Base-by-base conservation (phyloP, 2,329 filamentous ascomycete species). In the Xylariaceae sp. region DNA sequence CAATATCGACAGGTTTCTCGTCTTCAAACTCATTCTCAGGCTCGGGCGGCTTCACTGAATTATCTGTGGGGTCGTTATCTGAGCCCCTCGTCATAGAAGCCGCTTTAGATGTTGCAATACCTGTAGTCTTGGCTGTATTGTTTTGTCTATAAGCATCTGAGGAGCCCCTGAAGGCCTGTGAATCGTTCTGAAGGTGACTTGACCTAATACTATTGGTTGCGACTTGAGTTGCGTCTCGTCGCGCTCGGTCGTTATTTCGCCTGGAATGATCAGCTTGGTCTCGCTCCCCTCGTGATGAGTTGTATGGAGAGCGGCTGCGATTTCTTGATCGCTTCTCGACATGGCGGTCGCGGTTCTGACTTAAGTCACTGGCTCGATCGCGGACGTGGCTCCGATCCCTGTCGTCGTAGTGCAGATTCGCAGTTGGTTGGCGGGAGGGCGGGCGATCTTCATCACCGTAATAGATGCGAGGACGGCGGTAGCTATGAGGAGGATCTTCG, bases 1-100 rank as follows among this genome's bases (percentile, higher is more conserved):
- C 88, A 74, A 95, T 88, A 69, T 95, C 87, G 62, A 90, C 68
- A n/a, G 80, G 77, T 62, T 84, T 77, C 52, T 79, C 74, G 60
- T 81, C 78, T 57, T 80, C 75, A 60, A 72, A 76, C 57, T 80
- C 76, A 54, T 73, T 70, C 60, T 72, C 69, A 9, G 66, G 67
- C 60, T 67, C 73, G 62, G 51, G 59, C 56, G 62, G 60, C 58
- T 68, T 67, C 61, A 67, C 58, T 47, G 58, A 45, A 40, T 57
- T 43, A 49, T 54, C 49, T 30, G 51, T 51, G 49, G 51, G 49
- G 47, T 52, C 49, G 73, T 72, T 74, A 71, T 72, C 70, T 79
- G 76, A 76, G 76, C 76, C 74, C 78, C 80, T 80, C 82, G 53
- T 76, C 72, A 74, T 75, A 80, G 73, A 76, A 84, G 89, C 86